These are phyloP conservation scores for Chalciporus sp. DNA, from an alignment of 1,284 basidiomycete genomes.

Conservation along the genomic window DNA sequence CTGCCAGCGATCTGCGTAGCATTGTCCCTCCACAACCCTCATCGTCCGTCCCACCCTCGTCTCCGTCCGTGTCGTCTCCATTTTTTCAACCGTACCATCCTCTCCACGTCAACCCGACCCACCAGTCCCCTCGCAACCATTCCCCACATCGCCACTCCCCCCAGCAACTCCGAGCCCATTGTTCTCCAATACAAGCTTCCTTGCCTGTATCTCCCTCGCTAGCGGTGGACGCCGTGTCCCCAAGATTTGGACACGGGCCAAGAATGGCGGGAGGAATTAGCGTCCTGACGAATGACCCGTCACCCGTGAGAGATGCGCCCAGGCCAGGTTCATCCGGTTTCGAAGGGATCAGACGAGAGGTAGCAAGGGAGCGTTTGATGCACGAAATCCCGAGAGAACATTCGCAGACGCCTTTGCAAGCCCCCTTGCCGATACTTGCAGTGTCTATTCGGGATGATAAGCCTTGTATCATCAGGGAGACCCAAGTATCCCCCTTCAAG, in stretches of 20 bases:
- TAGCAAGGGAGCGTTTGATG: conserved; percentile 12
- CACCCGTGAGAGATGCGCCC: conserved; percentile 5
- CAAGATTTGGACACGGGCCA: conserved; percentile 21
- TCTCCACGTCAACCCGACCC: neutral
- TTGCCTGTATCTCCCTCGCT: neutral
- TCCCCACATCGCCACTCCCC: conserved; percentile 27
- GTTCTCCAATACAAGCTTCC: conserved; percentile 14
- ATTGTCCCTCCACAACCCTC: neutral
- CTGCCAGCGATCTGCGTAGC: conserved; percentile 9
- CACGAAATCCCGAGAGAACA: conserved; percentile 18
- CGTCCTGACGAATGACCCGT: conserved; percentile 20
- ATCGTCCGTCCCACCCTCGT: conserved; percentile 11
- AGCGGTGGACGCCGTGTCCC: conserved; percentile 20
- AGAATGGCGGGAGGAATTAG: conserved; percentile 32
- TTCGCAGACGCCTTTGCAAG: conserved; percentile 7
- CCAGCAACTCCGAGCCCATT: conserved; percentile 17
- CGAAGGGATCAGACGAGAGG: conserved; percentile 14
- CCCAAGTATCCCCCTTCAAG: neutral
- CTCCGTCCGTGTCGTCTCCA: conserved; percentile 10
- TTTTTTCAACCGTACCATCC: conserved; percentile 12
- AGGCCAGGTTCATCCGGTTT: conserved; percentile 15
- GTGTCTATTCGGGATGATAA: conserved; percentile 12
- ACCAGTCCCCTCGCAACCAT: conserved; percentile 16
- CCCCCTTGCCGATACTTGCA: conserved; percentile 12
- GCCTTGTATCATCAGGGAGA: neutral